Evolutionary conservation across 2,329 filamentous ascomycete genomes (phyloP), one percentile per base, ranked within the genome.

Genomic region (Alternaria conjuncta): DNA sequence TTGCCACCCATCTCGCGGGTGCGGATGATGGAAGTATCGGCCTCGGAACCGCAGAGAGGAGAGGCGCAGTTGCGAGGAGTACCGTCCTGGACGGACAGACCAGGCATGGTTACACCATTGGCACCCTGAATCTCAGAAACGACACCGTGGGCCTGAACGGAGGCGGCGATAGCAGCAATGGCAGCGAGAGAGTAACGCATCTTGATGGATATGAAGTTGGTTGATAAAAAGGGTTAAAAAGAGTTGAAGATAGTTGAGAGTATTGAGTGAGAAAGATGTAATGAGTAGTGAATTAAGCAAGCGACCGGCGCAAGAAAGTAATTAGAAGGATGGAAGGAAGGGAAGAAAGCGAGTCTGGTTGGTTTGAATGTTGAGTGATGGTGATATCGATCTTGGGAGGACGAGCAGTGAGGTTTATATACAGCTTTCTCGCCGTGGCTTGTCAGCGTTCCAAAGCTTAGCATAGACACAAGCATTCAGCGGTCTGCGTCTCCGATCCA

Each of bases 11-110:
- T 84, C 79, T 91, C 89, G 12, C 82, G 79, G 64, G 86, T 79
- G 41, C 89, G 87, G 79, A 91, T 90, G 82, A 91, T 90, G 77
- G 89, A 84, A n/a, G 89, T 91, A 74, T 92, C 89, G 63, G 86
- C 87, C 77, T 91, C 86, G n/a, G 89, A 85, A 62, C 89, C 89
- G 74, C 88, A 91, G 49, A 77, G 67, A 70, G 89, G 87, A 71
- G 82, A 82, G 55, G 86, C 82, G 78, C 89, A 91, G 80, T 91
- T 88, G 73, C 89, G 88, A 55, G 89, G 89, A 65, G 89, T 91
- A 71, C 88, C 89, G 65, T 91, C 89, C 50, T 83, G 82, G 67
- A 90, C 81, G 15, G 85, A 85, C 51, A 90, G 84, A 76, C 86
- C 88, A 32, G 88, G 86, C 87, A 90, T 89, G 66, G 76, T 83